Conservation (phyloP, 1,284 basidiomycete species). For the Peniophora sp. region DNA sequence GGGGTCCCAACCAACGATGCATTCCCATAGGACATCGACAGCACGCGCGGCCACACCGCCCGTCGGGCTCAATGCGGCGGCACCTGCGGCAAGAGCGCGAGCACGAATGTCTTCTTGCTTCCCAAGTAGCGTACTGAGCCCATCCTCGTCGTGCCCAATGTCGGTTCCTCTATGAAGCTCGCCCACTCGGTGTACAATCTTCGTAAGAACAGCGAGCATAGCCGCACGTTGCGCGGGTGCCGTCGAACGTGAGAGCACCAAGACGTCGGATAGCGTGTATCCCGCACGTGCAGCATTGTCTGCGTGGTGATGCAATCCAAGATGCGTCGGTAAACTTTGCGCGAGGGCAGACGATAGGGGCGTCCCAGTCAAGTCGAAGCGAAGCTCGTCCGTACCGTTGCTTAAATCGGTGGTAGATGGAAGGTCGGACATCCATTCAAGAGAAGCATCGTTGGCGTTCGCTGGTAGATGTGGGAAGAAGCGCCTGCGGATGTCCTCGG, state of each 20-base stretch:
- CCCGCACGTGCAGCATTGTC: constrained; percentile 68
- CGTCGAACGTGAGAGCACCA: constrained; percentile 75
- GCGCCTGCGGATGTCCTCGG: constrained; percentile 74
- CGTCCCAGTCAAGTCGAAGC: constrained; percentile 72
- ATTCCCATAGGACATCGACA: constrained; percentile 65
- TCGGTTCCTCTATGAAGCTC: constrained; percentile 16
- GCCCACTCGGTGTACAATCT: constrained; percentile 42
- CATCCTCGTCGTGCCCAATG: constrained; percentile 3
- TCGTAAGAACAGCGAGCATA: constrained; percentile 71
- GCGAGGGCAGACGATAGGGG: constrained; percentile 49
- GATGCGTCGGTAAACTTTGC: constrained; percentile 61
- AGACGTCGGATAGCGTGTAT: constrained; percentile 85
- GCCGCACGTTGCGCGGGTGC: constrained; percentile 79
- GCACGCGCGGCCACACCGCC: constrained; percentile 61
- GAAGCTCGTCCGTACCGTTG: constrained; percentile 26
- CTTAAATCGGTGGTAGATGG: constrained; percentile 16
- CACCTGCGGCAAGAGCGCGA: constrained; percentile 56
- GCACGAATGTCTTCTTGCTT: constrained; percentile 41
- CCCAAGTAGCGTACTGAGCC: constrained; percentile 33
- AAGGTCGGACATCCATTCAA: constrained; percentile 64
- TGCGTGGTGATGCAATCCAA: constrained; percentile 89
- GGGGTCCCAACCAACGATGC: constrained; percentile 54
- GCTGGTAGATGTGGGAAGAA: constrained; percentile 80
- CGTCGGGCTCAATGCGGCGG: constrained; percentile 57
- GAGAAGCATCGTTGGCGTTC: constrained; percentile 56